Conservation (phyloP, 257 asterid genomes). For the Nyctanthes arbortristis region DNA sequence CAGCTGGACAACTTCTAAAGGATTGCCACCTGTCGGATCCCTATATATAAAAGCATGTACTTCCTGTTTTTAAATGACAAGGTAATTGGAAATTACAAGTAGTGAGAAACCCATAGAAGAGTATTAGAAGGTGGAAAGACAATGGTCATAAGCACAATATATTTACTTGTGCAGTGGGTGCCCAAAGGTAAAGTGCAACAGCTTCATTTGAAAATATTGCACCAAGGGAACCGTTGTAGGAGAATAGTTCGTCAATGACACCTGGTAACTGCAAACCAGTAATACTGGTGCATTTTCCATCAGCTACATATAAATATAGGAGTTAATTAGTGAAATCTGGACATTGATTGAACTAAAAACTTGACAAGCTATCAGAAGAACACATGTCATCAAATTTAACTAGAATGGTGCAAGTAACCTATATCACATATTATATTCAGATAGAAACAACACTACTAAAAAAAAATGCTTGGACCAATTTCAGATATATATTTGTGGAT, state of each 20-base stretch:
- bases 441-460: not conserved
- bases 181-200: constrained; percentile 79
- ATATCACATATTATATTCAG: constrained; percentile 6
- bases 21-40: constrained; percentile 50
- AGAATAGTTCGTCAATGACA: constrained; percentile 81
- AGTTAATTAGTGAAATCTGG: constrained; percentile 19
- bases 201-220: constrained; percentile 56
- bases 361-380: not conserved
- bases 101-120: constrained; percentile 17
- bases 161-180: constrained; percentile 93
- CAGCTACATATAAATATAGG: constrained; percentile 45
- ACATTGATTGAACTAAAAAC: not conserved
- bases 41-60: constrained; percentile 63
- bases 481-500: constrained; percentile 11
- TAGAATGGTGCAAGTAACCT: constrained; percentile 7
- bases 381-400: not conserved
- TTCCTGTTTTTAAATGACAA: constrained; percentile 44
- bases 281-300: constrained; percentile 53
- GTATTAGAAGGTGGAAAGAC: constrained; percentile 2
- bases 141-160: constrained; percentile 11
- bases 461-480: constrained; percentile 11
- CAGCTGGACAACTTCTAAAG: constrained; percentile 62
- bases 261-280: constrained; percentile 96
- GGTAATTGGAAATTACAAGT: constrained; percentile 16
- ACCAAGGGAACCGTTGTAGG: constrained; percentile 84